Base-by-base conservation (phyloP, 2,329 filamentous ascomycete species). In the Alternaria conjuncta region DNA sequence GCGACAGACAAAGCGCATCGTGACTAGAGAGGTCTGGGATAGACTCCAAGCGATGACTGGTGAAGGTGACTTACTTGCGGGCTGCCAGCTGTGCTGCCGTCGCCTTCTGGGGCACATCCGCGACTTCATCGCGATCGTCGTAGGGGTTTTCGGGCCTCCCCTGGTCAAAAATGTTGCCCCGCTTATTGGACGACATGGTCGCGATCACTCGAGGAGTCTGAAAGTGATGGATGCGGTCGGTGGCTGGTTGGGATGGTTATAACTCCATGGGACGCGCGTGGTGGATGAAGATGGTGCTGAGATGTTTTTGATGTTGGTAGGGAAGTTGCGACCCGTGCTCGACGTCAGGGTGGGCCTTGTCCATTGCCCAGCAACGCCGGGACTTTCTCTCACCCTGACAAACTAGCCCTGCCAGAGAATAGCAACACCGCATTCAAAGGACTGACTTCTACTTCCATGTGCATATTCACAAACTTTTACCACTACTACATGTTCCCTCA, bases 31-130 rank as follows among this genome's bases (percentile, higher is more conserved):
- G 21, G 30, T 25, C 21, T 23, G 11, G 20, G 13, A 41, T 4
- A 21, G 53, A n/a, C 23, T 54, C 23, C 43, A 26, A 46, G 28
- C 41, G 25, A 26, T 26, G 62, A 47, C 32, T 26, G 26, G 57
- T 25, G 60, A 56, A 45, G 57, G 41, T 65, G 50, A 86, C 86
- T 82, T 80, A 87, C 86, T 84, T 87, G 79, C 86, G 82, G 63
- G 76, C 79, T 30, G 86, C 85, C 77, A 87, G 55, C 76, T 87
- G 85, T 43, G 85, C 85, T 43, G 85, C 85, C 26, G 85, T 87
- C 32, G 86, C 85, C 76, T 81, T 82, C 69, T 83, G 80, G 25
- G 83, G 82, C 68, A 80, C 78, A 3, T 86, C 84, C 50, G 80
- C 80, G 26, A 79, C 79, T 54, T 78, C 77, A 32, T 72, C 67